Conservation (phyloP, 495 filamentous ascomycete species). For the Beverwykella pulmonaria region DNA sequence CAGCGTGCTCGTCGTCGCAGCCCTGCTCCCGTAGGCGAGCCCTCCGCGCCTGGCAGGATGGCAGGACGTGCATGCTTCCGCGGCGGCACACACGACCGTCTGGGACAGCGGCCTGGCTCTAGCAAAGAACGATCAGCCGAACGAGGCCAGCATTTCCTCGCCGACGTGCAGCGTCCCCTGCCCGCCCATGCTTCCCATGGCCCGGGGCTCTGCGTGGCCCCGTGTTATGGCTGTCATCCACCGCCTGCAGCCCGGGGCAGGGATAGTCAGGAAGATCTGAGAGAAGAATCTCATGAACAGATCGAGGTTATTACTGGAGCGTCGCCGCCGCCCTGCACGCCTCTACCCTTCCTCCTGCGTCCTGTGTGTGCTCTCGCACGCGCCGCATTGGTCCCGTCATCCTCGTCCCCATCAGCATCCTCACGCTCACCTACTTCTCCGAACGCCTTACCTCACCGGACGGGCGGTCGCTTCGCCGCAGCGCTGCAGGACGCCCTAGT, state of each 20-base stretch:
- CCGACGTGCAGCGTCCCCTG: constrained; percentile 31
- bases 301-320: constrained; percentile 41
- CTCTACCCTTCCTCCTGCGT: constrained; percentile 31
- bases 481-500: constrained; percentile 2
- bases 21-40: neutral
- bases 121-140: constrained; percentile 43
- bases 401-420: constrained; percentile 17
- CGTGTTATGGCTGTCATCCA: constrained; percentile 40
- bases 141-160: constrained; percentile 36
- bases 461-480: constrained; percentile 7
- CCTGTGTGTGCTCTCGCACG: constrained; percentile 31
- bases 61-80: constrained; percentile 30
- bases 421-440: constrained; percentile 7
- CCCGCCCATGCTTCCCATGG: constrained; percentile 33
- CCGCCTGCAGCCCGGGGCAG: constrained; percentile 36
- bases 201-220: constrained; percentile 29
- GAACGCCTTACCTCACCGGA: constrained; percentile 18
- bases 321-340: constrained; percentile 34
- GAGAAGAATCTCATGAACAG: constrained; percentile 31
- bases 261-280: constrained; percentile 38
- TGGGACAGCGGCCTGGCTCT: constrained; percentile 19
- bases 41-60: constrained; percentile 8
- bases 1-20: neutral
- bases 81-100: constrained; percentile 19
- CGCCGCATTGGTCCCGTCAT: constrained; percentile 34